Evolutionary conservation across 2,329 filamentous ascomycete species (phyloP).

Genomic region (Pseudogymnoascus pannorum): DNA sequence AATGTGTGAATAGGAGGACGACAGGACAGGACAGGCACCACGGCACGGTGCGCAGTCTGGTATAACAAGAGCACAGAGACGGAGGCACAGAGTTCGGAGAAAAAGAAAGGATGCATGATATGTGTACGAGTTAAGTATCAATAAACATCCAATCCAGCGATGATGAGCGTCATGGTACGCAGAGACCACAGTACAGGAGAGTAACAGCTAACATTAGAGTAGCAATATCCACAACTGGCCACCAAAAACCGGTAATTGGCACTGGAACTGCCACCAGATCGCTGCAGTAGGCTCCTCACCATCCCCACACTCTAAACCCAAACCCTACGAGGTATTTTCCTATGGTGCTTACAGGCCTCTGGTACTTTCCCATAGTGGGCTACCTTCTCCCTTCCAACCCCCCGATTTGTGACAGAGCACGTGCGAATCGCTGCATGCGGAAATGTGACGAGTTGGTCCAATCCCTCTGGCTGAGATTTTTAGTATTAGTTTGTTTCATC

Average conservation of each 20-base stretch:
- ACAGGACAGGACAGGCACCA: not conserved
- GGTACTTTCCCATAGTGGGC: too few species aligned
- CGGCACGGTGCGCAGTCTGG: not conserved
- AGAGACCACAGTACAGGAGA: not conserved
- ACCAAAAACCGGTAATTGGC: not conserved
- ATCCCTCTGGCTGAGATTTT: not conserved
- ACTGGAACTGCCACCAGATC: not conserved
- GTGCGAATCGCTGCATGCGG: not conserved
- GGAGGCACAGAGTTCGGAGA: not conserved
- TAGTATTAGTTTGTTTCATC: conserved; percentile 2
- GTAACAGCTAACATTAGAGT: conserved; percentile 3
- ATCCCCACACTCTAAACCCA: not conserved
- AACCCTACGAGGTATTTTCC: not conserved
- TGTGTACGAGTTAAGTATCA: not conserved
- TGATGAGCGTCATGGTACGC: conserved; percentile 1
- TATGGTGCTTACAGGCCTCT: not conserved
- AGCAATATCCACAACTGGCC: not conserved
- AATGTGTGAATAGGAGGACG: not conserved
- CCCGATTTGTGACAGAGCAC: conserved; percentile 5
- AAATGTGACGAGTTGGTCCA: not conserved
- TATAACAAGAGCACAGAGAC: not conserved
- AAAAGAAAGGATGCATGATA: not conserved
- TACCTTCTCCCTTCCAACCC: not conserved
- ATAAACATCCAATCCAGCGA: not conserved
- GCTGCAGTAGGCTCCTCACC: not conserved